These are phyloP conservation scores for Guyanaporus albipodus DNA, from an alignment of 768 basidiomycete species.

Conservation along the genomic window DNA sequence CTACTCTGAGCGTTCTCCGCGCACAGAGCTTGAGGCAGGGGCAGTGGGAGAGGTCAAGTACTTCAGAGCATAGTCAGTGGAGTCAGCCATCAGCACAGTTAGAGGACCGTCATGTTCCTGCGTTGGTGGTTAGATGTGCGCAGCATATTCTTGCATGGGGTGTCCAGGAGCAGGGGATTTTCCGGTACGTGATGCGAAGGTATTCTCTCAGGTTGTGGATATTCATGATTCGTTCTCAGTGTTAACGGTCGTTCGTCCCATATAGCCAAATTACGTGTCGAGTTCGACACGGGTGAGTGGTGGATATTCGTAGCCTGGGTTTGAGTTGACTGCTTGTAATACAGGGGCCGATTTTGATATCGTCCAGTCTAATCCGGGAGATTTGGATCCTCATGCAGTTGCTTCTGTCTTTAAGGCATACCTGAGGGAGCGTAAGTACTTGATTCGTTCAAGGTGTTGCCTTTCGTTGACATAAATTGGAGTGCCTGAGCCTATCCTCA, in stretches of 20 bases:
- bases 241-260: constrained; percentile 83
- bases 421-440: constrained; percentile 79
- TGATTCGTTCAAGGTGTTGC: neutral
- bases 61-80: neutral
- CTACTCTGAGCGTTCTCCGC: constrained; percentile 8
- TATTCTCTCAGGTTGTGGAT: neutral
- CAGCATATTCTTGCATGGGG: constrained; percentile 84
- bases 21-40: constrained; percentile 1
- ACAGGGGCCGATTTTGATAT: constrained; percentile 86
- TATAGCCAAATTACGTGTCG: constrained; percentile 64
- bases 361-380: constrained; percentile 69
- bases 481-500: constrained; percentile 90
- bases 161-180: constrained; percentile 80
- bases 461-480: constrained; percentile 8
- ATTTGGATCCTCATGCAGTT: constrained; percentile 93
- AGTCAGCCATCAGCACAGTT: constrained; percentile 30
- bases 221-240: constrained; percentile 37
- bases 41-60: constrained; percentile 1
- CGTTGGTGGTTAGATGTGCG: constrained; percentile 75
- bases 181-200: constrained; percentile 53
- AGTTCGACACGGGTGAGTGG: constrained; percentile 74
- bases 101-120: constrained; percentile 59
- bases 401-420: constrained; percentile 91
- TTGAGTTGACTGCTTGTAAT: constrained; percentile 8
- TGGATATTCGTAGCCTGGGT: neutral